Evolutionary conservation across 345 rosid genomes (phyloP).

Genomic region (Kernera saxatilis): DNA sequence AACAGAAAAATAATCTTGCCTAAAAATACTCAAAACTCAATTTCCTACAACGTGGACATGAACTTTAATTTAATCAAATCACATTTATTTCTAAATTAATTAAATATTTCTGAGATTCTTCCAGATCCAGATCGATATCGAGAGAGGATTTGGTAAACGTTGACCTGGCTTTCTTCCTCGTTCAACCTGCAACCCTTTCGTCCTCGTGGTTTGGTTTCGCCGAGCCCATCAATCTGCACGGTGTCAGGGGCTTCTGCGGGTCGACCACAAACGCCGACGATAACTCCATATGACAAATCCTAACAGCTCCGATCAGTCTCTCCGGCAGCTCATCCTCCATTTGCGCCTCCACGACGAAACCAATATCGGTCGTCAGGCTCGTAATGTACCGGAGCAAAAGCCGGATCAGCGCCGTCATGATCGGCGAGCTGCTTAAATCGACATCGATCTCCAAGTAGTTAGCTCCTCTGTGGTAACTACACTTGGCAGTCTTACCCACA

Average conservation of each 20-base stretch:
- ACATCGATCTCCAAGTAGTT: constrained; percentile 81
- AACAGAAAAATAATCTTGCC: no score
- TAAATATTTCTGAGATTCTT: no score
- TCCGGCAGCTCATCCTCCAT: constrained; percentile 77
- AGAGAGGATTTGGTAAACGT: no score
- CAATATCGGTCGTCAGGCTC: constrained; percentile 57
- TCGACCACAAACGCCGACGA: constrained; percentile 54
- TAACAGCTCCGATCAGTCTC: constrained; percentile 62
- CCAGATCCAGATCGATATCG: no score
- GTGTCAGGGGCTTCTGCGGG: background rate
- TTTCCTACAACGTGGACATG: no score
- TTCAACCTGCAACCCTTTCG: background rate
- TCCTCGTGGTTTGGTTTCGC: constrained; percentile 42
- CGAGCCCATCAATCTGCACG: constrained; percentile 36
- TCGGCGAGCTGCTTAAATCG: constrained; percentile 58
- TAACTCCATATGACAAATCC: constrained; percentile 72
- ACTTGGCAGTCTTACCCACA: constrained; percentile 51
- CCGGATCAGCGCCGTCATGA: constrained; percentile 45
- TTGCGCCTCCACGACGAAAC: constrained; percentile 68
- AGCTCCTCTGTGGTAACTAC: constrained; percentile 58
- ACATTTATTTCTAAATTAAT: no score
- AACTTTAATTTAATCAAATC: no score
- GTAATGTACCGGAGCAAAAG: constrained; percentile 49
- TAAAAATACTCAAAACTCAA: no score
- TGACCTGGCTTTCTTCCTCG: no score